These are phyloP conservation scores for Radiomyces spectabilis DNA, from an alignment of 192 early-diverging fungal genomes.

Conservation along the genomic window DNA sequence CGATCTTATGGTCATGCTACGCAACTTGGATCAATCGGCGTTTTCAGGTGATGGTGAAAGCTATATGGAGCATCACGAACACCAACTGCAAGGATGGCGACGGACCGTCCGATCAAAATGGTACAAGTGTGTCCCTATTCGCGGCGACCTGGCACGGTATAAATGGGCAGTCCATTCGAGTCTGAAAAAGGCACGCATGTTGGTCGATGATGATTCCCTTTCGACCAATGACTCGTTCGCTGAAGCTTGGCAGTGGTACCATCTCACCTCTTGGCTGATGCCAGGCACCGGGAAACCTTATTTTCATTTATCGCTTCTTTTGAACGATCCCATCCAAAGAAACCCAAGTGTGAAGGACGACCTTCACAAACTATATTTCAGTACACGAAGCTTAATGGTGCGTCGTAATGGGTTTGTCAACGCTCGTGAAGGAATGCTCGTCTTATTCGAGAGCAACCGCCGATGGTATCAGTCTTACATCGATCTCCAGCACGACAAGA, in stretches of 20 bases:
- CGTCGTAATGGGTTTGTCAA: conserved; percentile 37
- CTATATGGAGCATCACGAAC: not conserved
- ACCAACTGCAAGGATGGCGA: not conserved
- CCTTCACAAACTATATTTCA: conserved; percentile 17
- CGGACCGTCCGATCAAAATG: conserved; percentile 24
- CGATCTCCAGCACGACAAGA: not conserved
- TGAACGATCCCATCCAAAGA: conserved; percentile 21
- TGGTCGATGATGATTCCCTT: no score
- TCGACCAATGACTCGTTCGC: no score
- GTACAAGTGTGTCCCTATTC: conserved; percentile 37
- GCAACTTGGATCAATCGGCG: conserved; percentile 22
- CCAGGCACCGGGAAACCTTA: conserved; percentile 37
- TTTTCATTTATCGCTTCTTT: conserved; percentile 40
- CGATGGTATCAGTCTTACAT: conserved; percentile 18
- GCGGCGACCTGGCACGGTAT: conserved; percentile 47
- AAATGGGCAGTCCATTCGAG: no score
- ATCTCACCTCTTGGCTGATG: conserved; percentile 10
- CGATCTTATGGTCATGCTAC: conserved; percentile 20
- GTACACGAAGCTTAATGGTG: conserved; percentile 36
- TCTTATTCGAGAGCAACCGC: conserved; percentile 41
- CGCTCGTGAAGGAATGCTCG: conserved; percentile 41
- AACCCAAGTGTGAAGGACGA: conserved; percentile 28
- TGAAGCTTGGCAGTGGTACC: conserved; percentile 36
- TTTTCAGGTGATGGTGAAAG: no score
- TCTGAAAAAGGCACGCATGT: no score